Conservation (phyloP, 2,329 filamentous ascomycete species). For the Periconia sp. region DNA sequence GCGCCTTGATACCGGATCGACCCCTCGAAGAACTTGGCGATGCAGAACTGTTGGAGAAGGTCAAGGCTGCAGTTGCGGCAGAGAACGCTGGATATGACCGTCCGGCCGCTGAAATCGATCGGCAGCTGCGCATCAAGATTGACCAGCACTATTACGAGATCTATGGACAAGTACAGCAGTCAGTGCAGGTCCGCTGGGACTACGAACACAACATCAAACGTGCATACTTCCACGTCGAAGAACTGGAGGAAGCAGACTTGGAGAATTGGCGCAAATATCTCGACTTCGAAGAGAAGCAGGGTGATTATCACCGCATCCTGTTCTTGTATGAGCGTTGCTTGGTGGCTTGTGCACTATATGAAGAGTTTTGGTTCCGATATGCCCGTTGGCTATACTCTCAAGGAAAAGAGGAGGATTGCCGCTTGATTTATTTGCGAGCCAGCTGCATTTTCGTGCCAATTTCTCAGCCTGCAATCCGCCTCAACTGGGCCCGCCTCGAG, state of each 20-base stretch:
- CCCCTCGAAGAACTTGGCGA: constrained; percentile 74
- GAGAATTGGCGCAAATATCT: constrained; percentile 94
- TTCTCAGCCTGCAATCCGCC: constrained; percentile 76
- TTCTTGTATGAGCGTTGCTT: constrained; percentile 94
- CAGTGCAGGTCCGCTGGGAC: constrained; percentile 91
- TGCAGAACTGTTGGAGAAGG: constrained; percentile 65
- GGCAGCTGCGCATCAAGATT: constrained; percentile 77
- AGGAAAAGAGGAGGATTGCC: constrained; percentile 83
- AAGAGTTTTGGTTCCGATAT: constrained; percentile 98
- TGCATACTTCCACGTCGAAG: constrained; percentile 94
- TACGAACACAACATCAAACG: constrained; percentile 94
- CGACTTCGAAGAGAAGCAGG: constrained; percentile 89
- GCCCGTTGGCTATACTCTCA: constrained; percentile 82
- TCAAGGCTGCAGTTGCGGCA: constrained; percentile 71
- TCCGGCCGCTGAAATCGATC: constrained; percentile 77
- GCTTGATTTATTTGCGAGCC: constrained; percentile 88
- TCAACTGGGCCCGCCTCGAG: constrained; percentile 94
- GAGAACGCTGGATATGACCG: constrained; percentile 58
- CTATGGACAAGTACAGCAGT: constrained; percentile 78
- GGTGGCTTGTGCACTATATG: constrained; percentile 90
- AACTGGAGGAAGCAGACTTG: constrained; percentile 82
- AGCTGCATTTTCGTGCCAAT: constrained; percentile 85
- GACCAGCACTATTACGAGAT: constrained; percentile 79
- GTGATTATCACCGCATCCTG: constrained; percentile 70
- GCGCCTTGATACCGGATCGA: constrained; percentile 69